Evolutionary conservation across 306 rosid species (phyloP).

Genomic region (Begonia masoniana): DNA sequence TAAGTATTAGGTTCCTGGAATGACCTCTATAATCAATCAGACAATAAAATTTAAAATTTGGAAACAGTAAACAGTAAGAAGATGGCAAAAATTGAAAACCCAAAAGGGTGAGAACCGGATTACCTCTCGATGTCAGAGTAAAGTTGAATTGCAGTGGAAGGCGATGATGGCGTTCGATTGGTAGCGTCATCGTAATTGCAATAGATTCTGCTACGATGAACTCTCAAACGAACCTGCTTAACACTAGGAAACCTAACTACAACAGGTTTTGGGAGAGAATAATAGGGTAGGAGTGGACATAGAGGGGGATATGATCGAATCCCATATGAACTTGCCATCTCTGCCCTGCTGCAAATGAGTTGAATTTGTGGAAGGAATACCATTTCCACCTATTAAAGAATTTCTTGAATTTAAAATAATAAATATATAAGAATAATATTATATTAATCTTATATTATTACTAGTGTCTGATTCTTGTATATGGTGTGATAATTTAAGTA

Average conservation of each 20-base stretch:
- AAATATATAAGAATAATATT: too few species aligned
- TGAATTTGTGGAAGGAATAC: too few species aligned
- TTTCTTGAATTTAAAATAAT: too few species aligned
- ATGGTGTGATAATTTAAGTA: too few species aligned
- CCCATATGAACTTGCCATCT: too few species aligned
- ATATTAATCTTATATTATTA: too few species aligned
- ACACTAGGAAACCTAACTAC: constrained; percentile 9
- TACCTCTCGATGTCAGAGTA: constrained; percentile 83
- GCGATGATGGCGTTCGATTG: constrained; percentile 14
- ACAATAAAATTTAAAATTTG: background rate
- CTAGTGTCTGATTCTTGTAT: too few species aligned
- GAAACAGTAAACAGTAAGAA: background rate
- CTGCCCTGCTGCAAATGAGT: too few species aligned
- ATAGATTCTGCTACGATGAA: constrained; percentile 14
- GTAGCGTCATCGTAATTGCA: constrained; percentile 24
- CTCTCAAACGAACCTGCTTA: constrained; percentile 1
- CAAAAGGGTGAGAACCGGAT: background rate
- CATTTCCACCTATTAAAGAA: too few species aligned
- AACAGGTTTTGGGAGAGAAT: constrained; percentile 3
- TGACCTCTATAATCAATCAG: too few species aligned
- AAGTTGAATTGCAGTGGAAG: constrained; percentile 52
- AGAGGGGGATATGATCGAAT: background rate
- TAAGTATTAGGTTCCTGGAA: too few species aligned
- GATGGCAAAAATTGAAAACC: background rate
- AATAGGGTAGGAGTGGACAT: background rate